Evolutionary conservation across 495 filamentous ascomycete species (phyloP), one percentile per base, ranked within the genome.

Genomic region (Penicillium ochrochloron): DNA sequence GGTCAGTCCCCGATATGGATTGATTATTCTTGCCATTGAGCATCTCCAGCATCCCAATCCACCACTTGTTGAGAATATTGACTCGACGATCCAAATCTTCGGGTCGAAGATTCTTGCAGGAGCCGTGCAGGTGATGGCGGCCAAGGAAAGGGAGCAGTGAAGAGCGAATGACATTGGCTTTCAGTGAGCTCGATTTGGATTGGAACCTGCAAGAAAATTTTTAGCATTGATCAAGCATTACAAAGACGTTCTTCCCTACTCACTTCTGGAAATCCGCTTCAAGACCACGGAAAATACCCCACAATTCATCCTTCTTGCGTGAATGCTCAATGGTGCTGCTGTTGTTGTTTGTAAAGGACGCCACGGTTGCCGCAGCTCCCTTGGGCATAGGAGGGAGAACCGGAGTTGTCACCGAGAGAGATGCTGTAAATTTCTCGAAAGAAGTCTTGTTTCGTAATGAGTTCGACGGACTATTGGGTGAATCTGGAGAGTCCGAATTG

Each of bases 1-100:
- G 81, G 77, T 97, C 88, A 48, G 90, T 89, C 21, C 89, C 88
- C 52, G 92, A 86, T 42, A 96, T 86, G 8, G 86, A 86, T 68
- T 89, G 84, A 63, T 89, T 88, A 66, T 90, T 81, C 64, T 83
- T 87, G 66, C 89, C 89, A 70, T 93, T 88, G 48, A 97, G 84
- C 82, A 97, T 88, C 61, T 94, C 92, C 48, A 98, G 76, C 51
- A 99, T 83, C 9, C 90, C 94, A 41, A 85, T 92, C 95, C 95
- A 99, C 95, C 95, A 99, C 72, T 92, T 95, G 70, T 97, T 93
- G 46, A 98, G 80, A 39, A 96, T 90, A 41, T 87, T 87, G 5
- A 91, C 85, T 60, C 95, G 83, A 39, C 92, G 86, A 63, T 99
- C 95, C 46, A 98, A 75, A 72, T 97, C 93, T 80, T 97, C 95